These are phyloP conservation scores for Hippophae gyantsensis DNA, from an alignment of 306 rosid genomes.

Conservation along the genomic window DNA sequence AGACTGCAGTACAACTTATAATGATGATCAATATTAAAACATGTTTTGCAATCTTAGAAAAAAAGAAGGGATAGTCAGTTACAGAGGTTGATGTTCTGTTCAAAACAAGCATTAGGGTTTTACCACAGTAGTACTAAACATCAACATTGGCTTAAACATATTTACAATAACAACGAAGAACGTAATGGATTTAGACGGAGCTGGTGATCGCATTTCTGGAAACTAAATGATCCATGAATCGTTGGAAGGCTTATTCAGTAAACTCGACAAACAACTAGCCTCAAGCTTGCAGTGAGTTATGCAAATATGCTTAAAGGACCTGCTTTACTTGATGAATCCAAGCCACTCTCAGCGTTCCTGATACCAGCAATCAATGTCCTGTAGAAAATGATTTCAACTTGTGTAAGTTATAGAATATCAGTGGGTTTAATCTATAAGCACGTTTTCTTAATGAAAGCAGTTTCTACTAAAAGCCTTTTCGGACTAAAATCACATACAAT, in stretches of 20 bases:
- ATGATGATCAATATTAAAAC: no score
- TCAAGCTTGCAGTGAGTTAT: slow-evolving; percentile 24
- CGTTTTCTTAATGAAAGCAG: no score
- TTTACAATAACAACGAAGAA: no score
- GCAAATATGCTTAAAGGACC: slow-evolving; percentile 77
- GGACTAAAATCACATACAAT: not conserved
- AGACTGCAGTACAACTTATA: no score
- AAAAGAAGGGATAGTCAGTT: no score
- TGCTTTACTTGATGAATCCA: slow-evolving; percentile 65
- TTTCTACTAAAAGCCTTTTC: not conserved
- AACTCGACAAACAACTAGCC: slow-evolving; percentile 10
- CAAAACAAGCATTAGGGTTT: no score
- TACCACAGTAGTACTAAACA: no score
- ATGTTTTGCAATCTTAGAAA: no score
- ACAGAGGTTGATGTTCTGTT: no score
- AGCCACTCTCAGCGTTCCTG: slow-evolving; percentile 50
- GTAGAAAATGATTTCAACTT: slow-evolving; percentile 16
- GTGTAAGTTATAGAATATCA: not conserved
- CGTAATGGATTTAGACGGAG: not conserved
- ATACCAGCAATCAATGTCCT: slow-evolving; percentile 60
- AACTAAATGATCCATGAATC: slow-evolving; percentile 7
- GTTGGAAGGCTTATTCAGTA: slow-evolving; percentile 17
- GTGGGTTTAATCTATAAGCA: no score
- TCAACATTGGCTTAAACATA: no score
- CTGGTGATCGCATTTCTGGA: not conserved